Base-by-base conservation (phyloP, 768 basidiomycete species). In the Atractiella rhizophila region DNA sequence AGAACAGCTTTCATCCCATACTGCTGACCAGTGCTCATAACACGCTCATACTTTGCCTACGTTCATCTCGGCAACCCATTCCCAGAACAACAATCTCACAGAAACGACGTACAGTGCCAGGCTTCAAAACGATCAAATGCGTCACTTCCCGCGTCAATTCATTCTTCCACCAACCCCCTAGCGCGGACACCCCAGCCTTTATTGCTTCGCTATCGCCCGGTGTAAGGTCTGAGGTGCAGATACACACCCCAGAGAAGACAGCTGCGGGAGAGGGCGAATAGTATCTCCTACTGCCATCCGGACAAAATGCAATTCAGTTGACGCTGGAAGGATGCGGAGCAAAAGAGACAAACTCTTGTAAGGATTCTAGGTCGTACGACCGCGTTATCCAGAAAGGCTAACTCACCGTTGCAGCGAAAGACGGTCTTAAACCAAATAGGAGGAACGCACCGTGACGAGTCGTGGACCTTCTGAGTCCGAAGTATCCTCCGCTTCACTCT, bases 91-190 rank as follows among this genome's bases (percentile, higher is more conserved):
- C 15, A 13, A 5, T 27, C 12, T 21, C 29, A 39, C 5, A 10
- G 21, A 16, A 21, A 19, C 11, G 6, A 47, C 54, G 35, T 25
- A 56, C 56, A 4, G 53, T 54, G 2, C 44, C 54, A 37, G 39
- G 47, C 15, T 62, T 59, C 26, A 74, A 58, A 24, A 71, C 70
- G 50, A 86, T 76, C 37, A 88, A 66, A 55, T 88, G 85, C 0
- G 85, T 86, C 18, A 82, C 75, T 43, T 88, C 83, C 43, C 68
- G 66, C 0, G 81, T 83, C 36, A 86, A 66, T 8, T 70, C 71
- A 0, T 60, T 59, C 20, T 78, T 68, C 71, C 72, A 80, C 56
- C 79, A 74, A 0, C 85, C 85, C 3, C 85, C 83, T 4, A 79
- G 67, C 0, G 72, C 68, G 2, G 66, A 64, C 23, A 86, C 69